These are phyloP conservation scores for Didymella arachidicola DNA, from an alignment of 2,329 filamentous ascomycete species.

Conservation along the genomic window DNA sequence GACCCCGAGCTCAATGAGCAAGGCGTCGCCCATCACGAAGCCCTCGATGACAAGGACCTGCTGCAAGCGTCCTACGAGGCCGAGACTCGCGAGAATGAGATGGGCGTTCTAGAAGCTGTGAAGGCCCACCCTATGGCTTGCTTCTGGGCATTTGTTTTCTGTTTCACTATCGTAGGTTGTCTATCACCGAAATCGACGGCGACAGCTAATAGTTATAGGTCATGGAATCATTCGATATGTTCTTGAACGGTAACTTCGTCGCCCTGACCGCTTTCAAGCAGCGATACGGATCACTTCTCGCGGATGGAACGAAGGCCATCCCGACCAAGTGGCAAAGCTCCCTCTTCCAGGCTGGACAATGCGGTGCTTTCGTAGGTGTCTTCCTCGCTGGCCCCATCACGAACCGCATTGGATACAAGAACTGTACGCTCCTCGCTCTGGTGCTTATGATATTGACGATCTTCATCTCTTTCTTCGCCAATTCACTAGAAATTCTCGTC, in stretches of 20 bases:
- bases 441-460: conserved; percentile 66
- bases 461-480: conserved; percentile 65
- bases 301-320: conserved; percentile 51
- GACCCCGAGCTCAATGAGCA: conserved; percentile 21
- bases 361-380: conserved; percentile 67
- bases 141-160: conserved; percentile 64
- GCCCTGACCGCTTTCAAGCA: conserved; percentile 59
- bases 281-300: conserved; percentile 56
- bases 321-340: conserved; percentile 65
- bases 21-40: conserved; percentile 25
- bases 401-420: conserved; percentile 65
- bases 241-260: conserved; percentile 66
- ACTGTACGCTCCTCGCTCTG: conserved; percentile 61
- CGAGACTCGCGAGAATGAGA: conserved; percentile 62
- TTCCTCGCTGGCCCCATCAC: conserved; percentile 67
- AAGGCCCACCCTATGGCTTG: conserved; percentile 61
- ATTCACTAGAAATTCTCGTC: conserved; percentile 57
- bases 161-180: conserved; percentile 59
- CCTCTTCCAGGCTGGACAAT: conserved; percentile 62
- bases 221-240: conserved; percentile 70
- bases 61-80: conserved; percentile 60
- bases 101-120: conserved; percentile 59
- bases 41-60: conserved; percentile 33
- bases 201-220: conserved; percentile 53
- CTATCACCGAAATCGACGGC: background rate